Base-by-base conservation (phyloP, 1,284 basidiomycete species). In the Ustilago xerochloae region DNA sequence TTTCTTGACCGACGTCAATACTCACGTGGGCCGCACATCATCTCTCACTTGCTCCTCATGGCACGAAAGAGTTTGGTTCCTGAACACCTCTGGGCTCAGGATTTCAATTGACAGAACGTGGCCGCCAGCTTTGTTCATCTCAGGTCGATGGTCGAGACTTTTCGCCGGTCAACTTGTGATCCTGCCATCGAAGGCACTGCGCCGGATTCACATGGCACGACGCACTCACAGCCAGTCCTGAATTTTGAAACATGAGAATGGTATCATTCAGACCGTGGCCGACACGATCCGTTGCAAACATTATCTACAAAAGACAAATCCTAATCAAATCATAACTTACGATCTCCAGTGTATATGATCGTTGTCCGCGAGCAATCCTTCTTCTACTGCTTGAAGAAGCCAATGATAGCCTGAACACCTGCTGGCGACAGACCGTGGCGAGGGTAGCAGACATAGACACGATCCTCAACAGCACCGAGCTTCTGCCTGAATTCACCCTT, bases 401-500 rank as follows among this genome's bases (percentile, higher is more conserved):
- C 65, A 22, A 82, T 56, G n/a, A 82, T 72, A 5, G 78, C 76
- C 54, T 77, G 74, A 30, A 81, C 76, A 15, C 77, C 79, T 18
- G 69, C 47, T 29, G 80, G 72, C n/a, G 68, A 70, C 16, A 82
- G 63, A 29, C 79, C 78, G 38, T 77, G 73, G 32, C 77, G 61
- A 0, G 81, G 81, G 52, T 79, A 82, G 53, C 76, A 75, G 20
- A 82, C 63, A 50, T 63, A 82, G 12, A 79, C 70, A 12, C 73
- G 52, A 7, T 82, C 79, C 28, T 78, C 69, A 3, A 60, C 47
- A 9, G 81, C 79, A 20, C 81, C 81, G 22, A 82, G 73, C 58
- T 82, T 82, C 57, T 80, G 69, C 26, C 81, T 61, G 60, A 82
- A 82, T 57, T 81, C 80, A 53, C 69, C 69, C 72, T 82, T 82